phyloP scores from a whole-genome alignment of 2,329 filamentous ascomycete genomes.

The Fusarium palustre region DNA sequence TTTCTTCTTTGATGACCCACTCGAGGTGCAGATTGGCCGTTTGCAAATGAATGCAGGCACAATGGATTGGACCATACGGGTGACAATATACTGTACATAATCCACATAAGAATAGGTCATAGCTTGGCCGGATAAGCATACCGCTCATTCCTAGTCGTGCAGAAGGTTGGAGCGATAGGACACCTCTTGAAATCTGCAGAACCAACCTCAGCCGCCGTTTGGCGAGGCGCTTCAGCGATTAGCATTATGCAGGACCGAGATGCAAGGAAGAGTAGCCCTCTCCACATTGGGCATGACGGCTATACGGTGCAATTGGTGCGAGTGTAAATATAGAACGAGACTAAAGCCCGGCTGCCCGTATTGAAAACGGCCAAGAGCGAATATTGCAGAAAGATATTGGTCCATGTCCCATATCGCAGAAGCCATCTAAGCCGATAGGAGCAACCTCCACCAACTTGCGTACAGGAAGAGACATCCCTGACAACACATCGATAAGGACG shows the following conservation, averaged over 20 bases:
- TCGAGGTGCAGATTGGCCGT: conserved; percentile 20
- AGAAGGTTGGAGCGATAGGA: not conserved
- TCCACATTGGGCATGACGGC: conserved; percentile 4
- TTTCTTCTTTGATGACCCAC: conserved; percentile 5
- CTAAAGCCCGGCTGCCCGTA: conserved; percentile 26
- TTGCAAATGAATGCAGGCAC: conserved; percentile 8
- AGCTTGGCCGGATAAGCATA: conserved; percentile 5
- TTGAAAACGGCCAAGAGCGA: conserved; percentile 22
- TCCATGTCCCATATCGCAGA: conserved; percentile 8
- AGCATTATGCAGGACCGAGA: conserved; percentile 16
- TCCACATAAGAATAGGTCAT: conserved; percentile 8
- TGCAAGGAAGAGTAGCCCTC: conserved; percentile 7
- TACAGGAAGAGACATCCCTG: conserved; percentile 5
- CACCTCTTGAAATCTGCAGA: not conserved
- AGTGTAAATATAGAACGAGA: conserved; percentile 38
- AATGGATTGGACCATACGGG: conserved; percentile 3
- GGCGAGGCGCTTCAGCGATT: not conserved
- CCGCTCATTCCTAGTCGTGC: conserved; percentile 22
- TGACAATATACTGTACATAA: conserved; percentile 11
- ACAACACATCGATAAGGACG: conserved; percentile 12
- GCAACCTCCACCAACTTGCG: conserved; percentile 18
- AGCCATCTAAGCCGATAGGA: conserved; percentile 25
- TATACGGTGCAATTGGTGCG: conserved; percentile 22
- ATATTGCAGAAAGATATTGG: conserved; percentile 11
- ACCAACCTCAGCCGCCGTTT: conserved; percentile 5